Percentiles rank a stretch among this genome's conserved stretches.
Conservation (phyloP, 495 filamentous ascomycete genomes). For the Aspergillus kassunensis region DNA sequence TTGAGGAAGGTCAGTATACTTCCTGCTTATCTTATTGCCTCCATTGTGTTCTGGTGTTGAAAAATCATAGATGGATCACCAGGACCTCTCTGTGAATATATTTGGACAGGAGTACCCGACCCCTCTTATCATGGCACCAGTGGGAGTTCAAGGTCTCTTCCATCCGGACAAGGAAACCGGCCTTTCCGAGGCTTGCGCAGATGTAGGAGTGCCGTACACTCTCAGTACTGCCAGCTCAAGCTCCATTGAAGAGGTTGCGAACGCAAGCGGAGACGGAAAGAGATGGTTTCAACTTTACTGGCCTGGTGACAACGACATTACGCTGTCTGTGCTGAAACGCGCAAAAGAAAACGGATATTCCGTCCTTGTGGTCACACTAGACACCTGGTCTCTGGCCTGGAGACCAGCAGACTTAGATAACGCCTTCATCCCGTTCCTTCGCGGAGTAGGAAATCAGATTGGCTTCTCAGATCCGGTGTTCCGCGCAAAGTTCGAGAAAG, state of each 20-base stretch:
- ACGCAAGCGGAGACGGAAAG: conserved; percentile 36
- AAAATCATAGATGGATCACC: conserved; percentile 30
- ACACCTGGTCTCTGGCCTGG: conserved; percentile 46
- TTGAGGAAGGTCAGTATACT: conserved; percentile 30
- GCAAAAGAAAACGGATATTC: conserved; percentile 51
- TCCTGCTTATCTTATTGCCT: too few species aligned
- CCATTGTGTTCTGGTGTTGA: neutral
- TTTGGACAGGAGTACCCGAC: conserved; percentile 52
- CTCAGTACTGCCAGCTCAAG: conserved; percentile 54
- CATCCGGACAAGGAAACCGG: conserved; percentile 53
- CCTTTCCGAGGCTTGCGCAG: conserved; percentile 48
- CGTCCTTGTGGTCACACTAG: conserved; percentile 43
- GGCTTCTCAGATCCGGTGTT: conserved; percentile 60
- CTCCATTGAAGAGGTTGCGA: conserved; percentile 52
- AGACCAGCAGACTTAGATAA: conserved; percentile 62
- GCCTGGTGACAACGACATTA: conserved; percentile 56
- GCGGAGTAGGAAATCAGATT: conserved; percentile 40
- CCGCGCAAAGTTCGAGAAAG: conserved; percentile 48
- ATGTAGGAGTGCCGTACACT: conserved; percentile 52
- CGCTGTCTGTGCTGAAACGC: conserved; percentile 55
- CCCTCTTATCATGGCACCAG: conserved; percentile 55
- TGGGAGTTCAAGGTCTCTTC: conserved; percentile 57
- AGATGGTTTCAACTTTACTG: conserved; percentile 70
- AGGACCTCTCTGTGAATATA: conserved; percentile 51
- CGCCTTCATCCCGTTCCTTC: conserved; percentile 51